Conservation (phyloP, 345 rosid species). For the Boechera retrofracta region DNA sequence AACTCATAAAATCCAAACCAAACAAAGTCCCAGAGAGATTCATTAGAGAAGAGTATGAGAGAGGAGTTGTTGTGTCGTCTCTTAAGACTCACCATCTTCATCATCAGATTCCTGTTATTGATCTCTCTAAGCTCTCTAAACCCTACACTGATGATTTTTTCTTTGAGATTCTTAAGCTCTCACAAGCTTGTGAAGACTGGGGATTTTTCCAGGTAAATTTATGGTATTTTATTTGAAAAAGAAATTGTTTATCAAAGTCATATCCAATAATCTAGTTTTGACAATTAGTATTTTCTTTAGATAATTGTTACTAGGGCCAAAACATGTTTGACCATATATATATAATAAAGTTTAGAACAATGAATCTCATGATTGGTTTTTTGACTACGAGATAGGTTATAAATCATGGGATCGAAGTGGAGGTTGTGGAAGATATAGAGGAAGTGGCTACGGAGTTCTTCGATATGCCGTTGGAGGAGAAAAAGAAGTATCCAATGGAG, state of each 20-base stretch:
- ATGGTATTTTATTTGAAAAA: neutral
- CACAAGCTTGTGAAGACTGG: slow-evolving; percentile 88
- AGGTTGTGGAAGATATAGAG: slow-evolving; percentile 65
- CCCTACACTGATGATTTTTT: slow-evolving; percentile 47
- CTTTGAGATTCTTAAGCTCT: slow-evolving; percentile 55
- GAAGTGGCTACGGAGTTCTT: slow-evolving; percentile 76
- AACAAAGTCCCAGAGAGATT: slow-evolving; percentile 74
- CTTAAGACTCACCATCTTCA: slow-evolving; percentile 36
- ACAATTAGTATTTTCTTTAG: neutral
- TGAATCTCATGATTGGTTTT: slow-evolving; percentile 17
- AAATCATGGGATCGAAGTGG: slow-evolving; percentile 74
- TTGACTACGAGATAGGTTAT: slow-evolving; percentile 55
- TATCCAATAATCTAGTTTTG: neutral
- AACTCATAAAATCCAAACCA: slow-evolving; percentile 68
- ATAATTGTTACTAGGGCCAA: neutral
- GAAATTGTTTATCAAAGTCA: neutral
- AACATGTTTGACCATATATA: slow-evolving; percentile 1
- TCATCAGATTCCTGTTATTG: slow-evolving; percentile 66
- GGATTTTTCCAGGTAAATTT: slow-evolving; percentile 87
- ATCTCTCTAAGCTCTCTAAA: slow-evolving; percentile 63
- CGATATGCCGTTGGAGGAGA: slow-evolving; percentile 82
- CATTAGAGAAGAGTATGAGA: slow-evolving; percentile 63
- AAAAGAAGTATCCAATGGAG: slow-evolving; percentile 81
- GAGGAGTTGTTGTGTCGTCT: slow-evolving; percentile 51
- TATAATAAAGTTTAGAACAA: neutral